Conservation (phyloP, 2,329 filamentous ascomycete genomes). For the Lithohypha guttulata region DNA sequence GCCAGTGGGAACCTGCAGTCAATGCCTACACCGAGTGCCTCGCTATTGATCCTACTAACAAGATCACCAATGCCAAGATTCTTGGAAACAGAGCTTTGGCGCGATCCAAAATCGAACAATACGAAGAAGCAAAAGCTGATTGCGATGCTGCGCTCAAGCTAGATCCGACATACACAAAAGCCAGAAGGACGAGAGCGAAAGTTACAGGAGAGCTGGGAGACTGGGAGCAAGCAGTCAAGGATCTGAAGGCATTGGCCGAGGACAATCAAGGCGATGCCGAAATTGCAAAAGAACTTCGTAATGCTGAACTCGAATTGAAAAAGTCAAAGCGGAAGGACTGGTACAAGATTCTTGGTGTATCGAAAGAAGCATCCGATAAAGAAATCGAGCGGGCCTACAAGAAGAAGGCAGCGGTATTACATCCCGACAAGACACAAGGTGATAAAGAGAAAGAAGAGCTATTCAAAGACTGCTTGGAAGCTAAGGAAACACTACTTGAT, state of each 20-base stretch:
- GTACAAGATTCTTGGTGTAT: conserved; percentile 88
- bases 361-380: conserved; percentile 71
- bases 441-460: conserved; percentile 73
- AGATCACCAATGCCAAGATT: conserved; percentile 87
- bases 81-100: conserved; percentile 87
- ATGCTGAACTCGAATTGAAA: conserved; percentile 90
- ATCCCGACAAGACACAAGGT: conserved; percentile 94
- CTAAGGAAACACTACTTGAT: conserved; percentile 91
- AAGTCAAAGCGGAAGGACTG: conserved; percentile 97
- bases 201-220: conserved; percentile 72
- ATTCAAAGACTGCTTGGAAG: conserved; percentile 97
- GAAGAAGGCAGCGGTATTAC: conserved; percentile 84
- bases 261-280: conserved; percentile 69
- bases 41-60: conserved; percentile 76
- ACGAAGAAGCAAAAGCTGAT: conserved; percentile 68
- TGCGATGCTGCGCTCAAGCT: conserved; percentile 74
- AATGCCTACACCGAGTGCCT: conserved; percentile 76
- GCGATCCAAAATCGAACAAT: conserved; percentile 68
- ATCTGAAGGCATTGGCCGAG: conserved; percentile 80
- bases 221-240: conserved; percentile 84
- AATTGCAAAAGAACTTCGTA: conserved; percentile 73
- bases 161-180: conserved; percentile 78
- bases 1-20: conserved; percentile 67
- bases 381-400: conserved; percentile 97
- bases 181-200: conserved; percentile 86